phyloP scores from a whole-genome alignment of 441 rosid species.

The Euphorbia schlechtendalii region DNA sequence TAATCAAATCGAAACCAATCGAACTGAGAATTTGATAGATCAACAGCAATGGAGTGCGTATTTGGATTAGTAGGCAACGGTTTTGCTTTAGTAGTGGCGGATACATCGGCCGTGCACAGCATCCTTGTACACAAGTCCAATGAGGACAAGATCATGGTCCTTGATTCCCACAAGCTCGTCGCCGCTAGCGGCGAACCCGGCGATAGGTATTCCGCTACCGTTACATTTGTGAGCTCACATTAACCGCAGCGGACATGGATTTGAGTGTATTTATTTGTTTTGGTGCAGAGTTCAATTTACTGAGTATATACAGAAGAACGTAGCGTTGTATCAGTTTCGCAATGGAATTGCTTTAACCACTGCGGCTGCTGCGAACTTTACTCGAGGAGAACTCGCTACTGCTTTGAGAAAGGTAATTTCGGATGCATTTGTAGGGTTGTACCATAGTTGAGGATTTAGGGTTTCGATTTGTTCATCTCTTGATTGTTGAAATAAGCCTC shows the following conservation, averaged over 20 bases:
- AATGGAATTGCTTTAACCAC: conserved; percentile 92
- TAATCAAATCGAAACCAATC: too few relatives aligned
- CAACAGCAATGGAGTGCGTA: conserved; percentile 67
- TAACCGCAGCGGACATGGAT: not conserved
- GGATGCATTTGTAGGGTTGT: not conserved
- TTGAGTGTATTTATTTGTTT: not conserved
- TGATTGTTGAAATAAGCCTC: not conserved
- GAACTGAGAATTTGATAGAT: conserved; percentile 11
- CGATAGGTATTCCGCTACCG: conserved; percentile 48
- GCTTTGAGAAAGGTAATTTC: conserved; percentile 76
- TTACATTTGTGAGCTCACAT: not conserved
- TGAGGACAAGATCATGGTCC: conserved; percentile 95
- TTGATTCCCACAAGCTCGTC: conserved; percentile 88
- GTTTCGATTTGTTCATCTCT: not conserved
- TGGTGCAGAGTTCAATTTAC: conserved; percentile 66
- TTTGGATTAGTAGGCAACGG: conserved; percentile 86
- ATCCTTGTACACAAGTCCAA: conserved; percentile 86
- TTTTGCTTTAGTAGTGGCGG: conserved; percentile 75
- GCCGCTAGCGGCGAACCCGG: conserved; percentile 99
- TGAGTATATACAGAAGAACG: conserved; percentile 92
- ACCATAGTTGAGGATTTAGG: conserved; percentile 8
- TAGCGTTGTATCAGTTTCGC: conserved; percentile 76
- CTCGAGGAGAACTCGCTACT: conserved; percentile 91
- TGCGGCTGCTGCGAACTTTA: conserved; percentile 80
- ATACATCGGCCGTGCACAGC: conserved; percentile 89